Percentiles rank a stretch among this genome's conserved stretches.
Conservation (phyloP, 108 stramenopile genomes). For the Pseudonitzschia multiseries region DNA sequence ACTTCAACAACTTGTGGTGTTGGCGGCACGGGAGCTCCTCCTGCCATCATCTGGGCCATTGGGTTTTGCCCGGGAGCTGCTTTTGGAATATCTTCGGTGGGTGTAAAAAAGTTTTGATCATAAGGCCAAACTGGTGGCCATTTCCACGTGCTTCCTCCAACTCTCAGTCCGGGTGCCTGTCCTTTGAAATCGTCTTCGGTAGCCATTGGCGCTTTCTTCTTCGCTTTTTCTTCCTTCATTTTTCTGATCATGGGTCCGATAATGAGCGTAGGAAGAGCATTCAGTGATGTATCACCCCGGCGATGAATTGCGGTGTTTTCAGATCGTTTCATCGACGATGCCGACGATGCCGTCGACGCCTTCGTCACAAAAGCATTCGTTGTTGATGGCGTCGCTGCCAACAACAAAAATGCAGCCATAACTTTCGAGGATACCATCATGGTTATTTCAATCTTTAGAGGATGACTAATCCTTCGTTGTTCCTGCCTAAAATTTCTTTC, state of each 20-base stretch:
- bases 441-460: background rate
- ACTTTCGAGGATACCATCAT: slow-evolving; percentile 4
- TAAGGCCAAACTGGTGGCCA: slow-evolving; percentile 93
- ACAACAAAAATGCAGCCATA: background rate
- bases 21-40: slow-evolving; percentile 17
- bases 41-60: slow-evolving; percentile 42
- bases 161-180: slow-evolving; percentile 83
- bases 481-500: background rate
- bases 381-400: slow-evolving; percentile 2
- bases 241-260: slow-evolving; percentile 83
- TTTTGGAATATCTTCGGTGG: slow-evolving; percentile 48
- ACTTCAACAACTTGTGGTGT: slow-evolving; percentile 42
- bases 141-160: slow-evolving; percentile 77
- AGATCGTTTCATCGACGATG: background rate
- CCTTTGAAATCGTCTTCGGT: slow-evolving; percentile 44
- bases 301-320: background rate
- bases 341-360: slow-evolving; percentile 1
- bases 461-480: background rate
- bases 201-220: slow-evolving; percentile 83
- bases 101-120: slow-evolving; percentile 63
- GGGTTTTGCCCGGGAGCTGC: slow-evolving; percentile 23
- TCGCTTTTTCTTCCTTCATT: slow-evolving; percentile 76
- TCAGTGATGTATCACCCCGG: slow-evolving; percentile 9
- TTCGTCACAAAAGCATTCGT: slow-evolving; percentile 7
- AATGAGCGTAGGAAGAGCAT: slow-evolving; percentile 53